phyloP scores from a whole-genome alignment of 1,139 yeast genomes.

The Yamadazyma atmosphaerica region DNA sequence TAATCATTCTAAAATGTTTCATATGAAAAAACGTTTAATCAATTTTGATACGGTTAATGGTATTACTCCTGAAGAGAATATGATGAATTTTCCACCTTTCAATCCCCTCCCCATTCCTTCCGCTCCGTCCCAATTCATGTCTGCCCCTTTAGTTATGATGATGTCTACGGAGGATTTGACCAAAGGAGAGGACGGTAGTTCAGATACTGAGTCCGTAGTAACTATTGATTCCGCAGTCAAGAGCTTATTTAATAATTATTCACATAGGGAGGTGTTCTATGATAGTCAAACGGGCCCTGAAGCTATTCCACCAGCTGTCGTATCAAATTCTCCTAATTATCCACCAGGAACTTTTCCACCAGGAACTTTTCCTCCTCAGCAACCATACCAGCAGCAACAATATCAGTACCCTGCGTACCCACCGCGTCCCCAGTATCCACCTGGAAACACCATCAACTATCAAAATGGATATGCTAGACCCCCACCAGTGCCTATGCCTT shows the following conservation, averaged over 20 bases:
- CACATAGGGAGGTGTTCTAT: conserved; percentile 5
- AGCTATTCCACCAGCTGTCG: neutral
- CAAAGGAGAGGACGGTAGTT: conserved; percentile 5
- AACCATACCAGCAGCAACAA: neutral
- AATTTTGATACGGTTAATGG: conserved; percentile 18
- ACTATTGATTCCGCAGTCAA: conserved; percentile 13
- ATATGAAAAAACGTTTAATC: conserved; percentile 13
- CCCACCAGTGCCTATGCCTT: too few relatives aligned
- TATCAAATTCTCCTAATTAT: neutral
- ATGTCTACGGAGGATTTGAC: neutral
- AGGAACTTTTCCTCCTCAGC: conserved; percentile 1
- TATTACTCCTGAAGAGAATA: conserved; percentile 23
- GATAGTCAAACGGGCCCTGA: conserved; percentile 4
- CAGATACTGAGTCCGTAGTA: conserved; percentile 10
- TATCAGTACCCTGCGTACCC: neutral
- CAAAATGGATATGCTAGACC: too few relatives aligned
- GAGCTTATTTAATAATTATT: conserved; percentile 10
- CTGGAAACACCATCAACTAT: too few relatives aligned
- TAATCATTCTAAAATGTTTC: conserved; percentile 15
- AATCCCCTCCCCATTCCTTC: conserved; percentile 23
- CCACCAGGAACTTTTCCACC: neutral
- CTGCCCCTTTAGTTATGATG: conserved; percentile 15
- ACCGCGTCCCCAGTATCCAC: neutral
- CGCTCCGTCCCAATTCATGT: conserved; percentile 13
- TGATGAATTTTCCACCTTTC: conserved; percentile 30